These are phyloP conservation scores for Kurtzmaniella quercitrusa DNA, from an alignment of 1,139 yeast genomes.

Conservation along the genomic window DNA sequence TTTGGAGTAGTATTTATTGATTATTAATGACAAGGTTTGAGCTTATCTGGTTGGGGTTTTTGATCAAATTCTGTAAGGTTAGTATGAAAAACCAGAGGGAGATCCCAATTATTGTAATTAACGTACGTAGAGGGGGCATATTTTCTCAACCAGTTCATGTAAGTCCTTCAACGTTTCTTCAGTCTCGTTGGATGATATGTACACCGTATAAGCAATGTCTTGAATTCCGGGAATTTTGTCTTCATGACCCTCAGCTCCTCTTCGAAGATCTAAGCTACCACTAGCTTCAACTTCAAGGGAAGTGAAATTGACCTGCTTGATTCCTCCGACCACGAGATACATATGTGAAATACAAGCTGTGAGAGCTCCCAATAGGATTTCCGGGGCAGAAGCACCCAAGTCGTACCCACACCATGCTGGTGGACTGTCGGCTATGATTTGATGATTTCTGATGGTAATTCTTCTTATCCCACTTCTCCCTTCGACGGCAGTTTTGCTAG, in stretches of 20 bases:
- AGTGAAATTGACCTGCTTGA: neutral
- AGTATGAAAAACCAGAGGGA: neutral
- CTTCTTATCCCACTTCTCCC: conserved; percentile 5
- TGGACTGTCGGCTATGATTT: conserved; percentile 4
- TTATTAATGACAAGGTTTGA: neutral
- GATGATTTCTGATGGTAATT: conserved; percentile 3
- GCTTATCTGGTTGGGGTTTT: neutral
- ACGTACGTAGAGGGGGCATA: neutral
- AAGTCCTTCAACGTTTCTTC: neutral
- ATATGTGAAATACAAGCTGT: neutral
- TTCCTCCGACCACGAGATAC: neutral
- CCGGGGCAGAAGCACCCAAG: conserved; percentile 1
- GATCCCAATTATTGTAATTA: too few relatives aligned
- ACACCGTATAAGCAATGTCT: neutral
- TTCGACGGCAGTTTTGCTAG: conserved; percentile 1
- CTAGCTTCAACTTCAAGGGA: neutral
- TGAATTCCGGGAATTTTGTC: neutral
- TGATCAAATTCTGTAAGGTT: neutral
- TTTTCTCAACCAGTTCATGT: neutral
- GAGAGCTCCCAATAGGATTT: neutral
- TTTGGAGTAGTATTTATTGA: neutral
- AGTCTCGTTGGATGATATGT: neutral
- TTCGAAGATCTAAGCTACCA: neutral
- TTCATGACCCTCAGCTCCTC: neutral
- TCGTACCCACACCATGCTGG: conserved; percentile 3